Evolutionary conservation across 2,329 filamentous ascomycete species (phyloP), one percentile per base, ranked within the genome.

Genomic region (Aspergillus spinulosporus): DNA sequence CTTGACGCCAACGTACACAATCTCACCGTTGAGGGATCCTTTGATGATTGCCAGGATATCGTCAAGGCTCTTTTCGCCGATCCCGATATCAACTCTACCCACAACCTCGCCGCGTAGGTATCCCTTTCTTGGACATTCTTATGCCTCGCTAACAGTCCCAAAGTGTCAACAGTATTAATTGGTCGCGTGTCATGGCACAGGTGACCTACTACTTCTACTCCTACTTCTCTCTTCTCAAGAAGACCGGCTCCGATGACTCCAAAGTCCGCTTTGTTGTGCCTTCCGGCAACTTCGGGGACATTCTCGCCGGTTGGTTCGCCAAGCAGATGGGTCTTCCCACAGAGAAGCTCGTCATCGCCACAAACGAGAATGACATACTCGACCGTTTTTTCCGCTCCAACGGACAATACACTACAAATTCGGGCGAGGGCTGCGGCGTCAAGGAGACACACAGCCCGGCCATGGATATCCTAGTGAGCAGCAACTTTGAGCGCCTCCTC

Each of bases 171-270:
- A 94, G 89, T 45, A 97, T 97, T 78, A 97, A 97, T 78, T 97
- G 88, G 84, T 89, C 92, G 1, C 84, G 94, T 65, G 97, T 99
- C 65, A 83, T 99, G 37, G 93, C 94, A 9, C 94, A 99, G 78
- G 97, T 96, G 62, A 91, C 90, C 59, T 97, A 96, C 82, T 99
- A 96, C 81, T 96, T 97, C 80, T 82, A 94, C 75, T 87, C 94
- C 9, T 97, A 97, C 81, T 96, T 97, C 76, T 79, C 87, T 11
- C 85, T 99, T 34, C 82, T 80, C 59, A 79, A 82, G 49, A 84
- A 84, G 3, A 69, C 82, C 0, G 74, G 77, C 12, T 88, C 88
- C 73, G 82, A 85, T 21, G 21, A 21, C 26, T 63, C 64, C 12
- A 66, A 66, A 63, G 82, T 94, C 39, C 87, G 92, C 58, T 96